A percentile compares a stretch with the other conserved stretches of the same genome.
phyloP scores from a whole-genome alignment of 1,139 yeast genomes.

The Nadsonia starkeyi-henricii region DNA sequence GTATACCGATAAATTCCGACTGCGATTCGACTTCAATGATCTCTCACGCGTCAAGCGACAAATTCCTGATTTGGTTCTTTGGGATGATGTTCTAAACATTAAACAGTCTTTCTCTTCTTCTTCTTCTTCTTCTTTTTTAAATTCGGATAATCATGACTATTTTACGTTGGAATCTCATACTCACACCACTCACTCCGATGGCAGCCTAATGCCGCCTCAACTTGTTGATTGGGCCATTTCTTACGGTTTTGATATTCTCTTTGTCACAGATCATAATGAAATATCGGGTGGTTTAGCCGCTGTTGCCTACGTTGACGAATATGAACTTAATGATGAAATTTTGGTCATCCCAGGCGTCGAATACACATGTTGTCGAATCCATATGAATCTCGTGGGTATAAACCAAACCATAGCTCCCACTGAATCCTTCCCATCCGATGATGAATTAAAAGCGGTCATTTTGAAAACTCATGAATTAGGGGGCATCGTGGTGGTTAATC shows the following conservation, averaged over 20 bases:
- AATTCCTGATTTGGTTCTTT: neutral
- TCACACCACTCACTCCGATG: conserved; percentile 17
- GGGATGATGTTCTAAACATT: neutral
- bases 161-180: conserved; percentile 14
- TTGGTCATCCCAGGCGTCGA: conserved; percentile 18
- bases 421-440: conserved; percentile 13
- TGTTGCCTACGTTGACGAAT: conserved; percentile 8
- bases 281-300: conserved; percentile 15
- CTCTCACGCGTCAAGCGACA: neutral
- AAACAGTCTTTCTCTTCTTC: neutral
- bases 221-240: conserved; percentile 18
- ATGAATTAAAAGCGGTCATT: conserved; percentile 12
- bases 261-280: conserved; percentile 17
- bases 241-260: conserved; percentile 15
- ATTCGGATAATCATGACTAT: neutral
- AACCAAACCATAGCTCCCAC: conserved; percentile 14
- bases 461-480: conserved; percentile 12
- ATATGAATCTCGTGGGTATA: conserved; percentile 18
- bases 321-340: conserved; percentile 7
- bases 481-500: conserved; percentile 16
- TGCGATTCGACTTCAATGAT: neutral
- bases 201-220: conserved; percentile 14
- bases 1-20: neutral
- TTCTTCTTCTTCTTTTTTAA: neutral
- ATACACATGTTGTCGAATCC: conserved; percentile 17